Evolutionary conservation across 495 filamentous ascomycete species (phyloP).

Genomic region (Penicillium nucicola): DNA sequence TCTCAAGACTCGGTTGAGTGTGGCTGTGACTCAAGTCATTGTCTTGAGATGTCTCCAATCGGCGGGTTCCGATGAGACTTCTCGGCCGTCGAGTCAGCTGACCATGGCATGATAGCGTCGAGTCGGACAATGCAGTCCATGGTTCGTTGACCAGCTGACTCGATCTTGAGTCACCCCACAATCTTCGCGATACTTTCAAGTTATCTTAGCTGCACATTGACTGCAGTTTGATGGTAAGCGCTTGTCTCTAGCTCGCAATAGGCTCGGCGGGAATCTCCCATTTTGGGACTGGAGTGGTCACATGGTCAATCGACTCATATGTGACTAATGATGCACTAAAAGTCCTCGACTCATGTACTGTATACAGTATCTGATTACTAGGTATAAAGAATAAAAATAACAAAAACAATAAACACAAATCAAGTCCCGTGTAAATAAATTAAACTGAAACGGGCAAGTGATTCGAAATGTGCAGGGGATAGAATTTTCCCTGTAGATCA

Average conservation of each 20-base stretch:
- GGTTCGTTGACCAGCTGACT: conserved; percentile 9
- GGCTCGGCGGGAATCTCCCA: conserved; percentile 4
- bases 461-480: neutral
- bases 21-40: conserved; percentile 2
- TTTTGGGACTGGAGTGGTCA: neutral
- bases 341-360: neutral
- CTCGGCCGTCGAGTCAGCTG: conserved; percentile 5
- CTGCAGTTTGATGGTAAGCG: neutral
- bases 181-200: neutral
- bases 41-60: conserved; percentile 4
- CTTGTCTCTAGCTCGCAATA: neutral
- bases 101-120: conserved; percentile 2
- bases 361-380: neutral
- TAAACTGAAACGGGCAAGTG: neutral
- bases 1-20: neutral
- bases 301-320: conserved; percentile 3
- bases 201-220: neutral
- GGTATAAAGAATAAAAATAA: neutral
- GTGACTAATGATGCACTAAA: neutral
- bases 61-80: conserved; percentile 2
- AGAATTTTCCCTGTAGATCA: neutral
- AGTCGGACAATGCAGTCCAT: conserved; percentile 3
- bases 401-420: too few relatives aligned
- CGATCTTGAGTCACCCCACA: conserved; percentile 4
- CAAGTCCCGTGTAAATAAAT: neutral